Conservation (phyloP, 179 eudicot species). For the Beta lomatogona region DNA sequence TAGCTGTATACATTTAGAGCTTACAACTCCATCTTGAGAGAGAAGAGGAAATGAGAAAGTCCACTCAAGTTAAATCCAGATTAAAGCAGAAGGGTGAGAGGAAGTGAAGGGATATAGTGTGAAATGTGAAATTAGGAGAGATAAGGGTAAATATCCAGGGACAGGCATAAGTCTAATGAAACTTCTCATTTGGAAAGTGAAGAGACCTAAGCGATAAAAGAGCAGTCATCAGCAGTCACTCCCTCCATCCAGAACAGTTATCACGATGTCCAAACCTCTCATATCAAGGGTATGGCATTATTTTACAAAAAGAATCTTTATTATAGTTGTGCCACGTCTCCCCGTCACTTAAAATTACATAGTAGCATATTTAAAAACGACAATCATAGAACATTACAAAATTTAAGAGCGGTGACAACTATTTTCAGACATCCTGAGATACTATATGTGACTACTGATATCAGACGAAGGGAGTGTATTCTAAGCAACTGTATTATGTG, state of each 20-base stretch:
- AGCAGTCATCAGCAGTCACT: background rate
- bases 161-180: background rate
- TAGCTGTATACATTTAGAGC: background rate
- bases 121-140: background rate
- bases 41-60: no score
- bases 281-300: background rate
- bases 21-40: background rate
- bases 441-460: background rate
- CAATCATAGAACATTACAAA: background rate
- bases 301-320: background rate
- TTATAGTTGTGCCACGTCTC: background rate
- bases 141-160: background rate
- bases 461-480: background rate
- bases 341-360: constrained; percentile 5
- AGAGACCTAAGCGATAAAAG: background rate
- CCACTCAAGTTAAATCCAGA: background rate
- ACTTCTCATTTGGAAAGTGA: background rate
- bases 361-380: background rate
- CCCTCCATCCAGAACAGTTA: background rate
- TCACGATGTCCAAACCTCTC: background rate
- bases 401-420: background rate
- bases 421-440: background rate
- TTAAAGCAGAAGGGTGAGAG: background rate
- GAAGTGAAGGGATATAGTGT: background rate
- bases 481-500: background rate